Evolutionary conservation across 129 eudicot genomes (phyloP).

Genomic region (Lactuca sativa): DNA sequence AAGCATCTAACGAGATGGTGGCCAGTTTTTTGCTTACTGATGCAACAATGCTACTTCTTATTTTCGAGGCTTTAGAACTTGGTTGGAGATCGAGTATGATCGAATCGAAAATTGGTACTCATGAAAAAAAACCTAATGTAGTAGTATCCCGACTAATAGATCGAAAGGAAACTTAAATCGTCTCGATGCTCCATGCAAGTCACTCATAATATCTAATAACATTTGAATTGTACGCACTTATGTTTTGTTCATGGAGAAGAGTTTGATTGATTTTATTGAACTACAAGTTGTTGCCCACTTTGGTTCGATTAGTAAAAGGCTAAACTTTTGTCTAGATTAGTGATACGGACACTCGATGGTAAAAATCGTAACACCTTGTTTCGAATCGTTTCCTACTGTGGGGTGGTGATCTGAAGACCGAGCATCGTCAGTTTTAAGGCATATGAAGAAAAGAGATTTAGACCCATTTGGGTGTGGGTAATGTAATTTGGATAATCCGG

Average conservation of each 20-base stretch:
- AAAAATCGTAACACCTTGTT: too few species aligned
- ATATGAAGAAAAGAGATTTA: too few species aligned
- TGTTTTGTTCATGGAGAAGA: neutral
- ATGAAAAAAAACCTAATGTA: slow-evolving; percentile 22
- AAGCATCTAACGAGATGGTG: slow-evolving; percentile 56
- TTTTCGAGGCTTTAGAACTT: slow-evolving; percentile 53
- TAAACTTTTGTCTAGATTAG: slow-evolving; percentile 8
- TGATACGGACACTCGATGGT: neutral
- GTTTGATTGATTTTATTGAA: neutral
- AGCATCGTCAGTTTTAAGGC: too few species aligned
- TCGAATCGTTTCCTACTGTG: too few species aligned
- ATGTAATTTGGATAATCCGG: too few species aligned
- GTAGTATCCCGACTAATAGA: slow-evolving; percentile 13
- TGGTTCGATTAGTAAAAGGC: neutral
- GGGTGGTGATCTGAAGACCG: too few species aligned
- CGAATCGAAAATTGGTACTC: neutral
- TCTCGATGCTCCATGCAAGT: slow-evolving; percentile 75
- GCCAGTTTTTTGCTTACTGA: slow-evolving; percentile 54
- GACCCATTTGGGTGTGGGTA: too few species aligned
- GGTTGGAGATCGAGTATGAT: slow-evolving; percentile 28
- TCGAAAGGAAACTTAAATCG: slow-evolving; percentile 58
- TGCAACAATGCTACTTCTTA: slow-evolving; percentile 41
- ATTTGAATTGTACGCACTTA: neutral
- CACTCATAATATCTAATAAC: neutral
- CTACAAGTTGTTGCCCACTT: slow-evolving; percentile 4